A percentile compares a stretch with the other conserved stretches of the same genome.
Conservation (phyloP, 345 rosid species). For the Rhizophora mangle region DNA sequence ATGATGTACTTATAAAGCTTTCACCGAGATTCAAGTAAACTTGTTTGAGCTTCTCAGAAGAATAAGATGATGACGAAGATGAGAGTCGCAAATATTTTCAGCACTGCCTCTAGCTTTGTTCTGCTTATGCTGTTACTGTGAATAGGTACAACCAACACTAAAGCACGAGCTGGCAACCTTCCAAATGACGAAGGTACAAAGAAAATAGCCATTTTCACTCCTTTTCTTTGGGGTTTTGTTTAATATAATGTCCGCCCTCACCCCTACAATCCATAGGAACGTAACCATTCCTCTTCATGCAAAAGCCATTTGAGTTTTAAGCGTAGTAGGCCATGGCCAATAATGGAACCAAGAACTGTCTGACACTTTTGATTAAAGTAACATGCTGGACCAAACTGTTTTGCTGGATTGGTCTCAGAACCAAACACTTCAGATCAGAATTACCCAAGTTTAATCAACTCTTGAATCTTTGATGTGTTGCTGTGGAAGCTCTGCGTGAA, state of each 20-base stretch:
- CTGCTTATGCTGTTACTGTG: slow-evolving; percentile 3
- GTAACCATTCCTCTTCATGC: not conserved
- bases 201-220: not conserved
- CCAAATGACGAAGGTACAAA: not conserved
- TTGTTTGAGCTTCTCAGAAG: not conserved
- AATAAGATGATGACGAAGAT: not conserved
- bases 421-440: too few relatives aligned
- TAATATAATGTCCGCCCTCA: not conserved
- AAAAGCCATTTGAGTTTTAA: too few relatives aligned
- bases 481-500: too few relatives aligned
- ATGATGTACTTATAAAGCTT: too few relatives aligned
- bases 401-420: too few relatives aligned
- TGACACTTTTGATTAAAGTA: too few relatives aligned
- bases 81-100: not conserved
- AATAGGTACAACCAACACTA: not conserved
- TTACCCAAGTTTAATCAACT: too few relatives aligned
- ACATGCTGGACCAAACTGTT: too few relatives aligned
- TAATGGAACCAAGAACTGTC: too few relatives aligned
- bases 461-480: too few relatives aligned
- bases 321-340: too few relatives aligned
- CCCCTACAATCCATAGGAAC: not conserved
- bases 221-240: not conserved
- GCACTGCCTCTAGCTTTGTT: not conserved
- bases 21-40: not conserved
- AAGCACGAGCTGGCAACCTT: slow-evolving; percentile 1